phyloP scores from a whole-genome alignment of 2,329 filamentous ascomycete genomes.

The Chalaropsis thielavioides region DNA sequence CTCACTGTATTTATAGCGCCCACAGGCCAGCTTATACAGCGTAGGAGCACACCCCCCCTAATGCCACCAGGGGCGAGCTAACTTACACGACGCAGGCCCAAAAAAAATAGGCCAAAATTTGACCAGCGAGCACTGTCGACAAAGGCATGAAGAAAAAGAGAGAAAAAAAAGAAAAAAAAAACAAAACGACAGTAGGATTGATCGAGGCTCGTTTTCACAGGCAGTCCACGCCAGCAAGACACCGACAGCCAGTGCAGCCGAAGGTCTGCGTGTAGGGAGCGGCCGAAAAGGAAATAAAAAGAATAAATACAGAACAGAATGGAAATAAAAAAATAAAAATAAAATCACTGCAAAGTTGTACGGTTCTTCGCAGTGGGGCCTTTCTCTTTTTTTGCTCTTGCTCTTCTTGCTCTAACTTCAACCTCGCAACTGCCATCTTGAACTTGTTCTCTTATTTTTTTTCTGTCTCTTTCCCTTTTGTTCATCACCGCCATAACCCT shows the following conservation, averaged over 20 bases:
- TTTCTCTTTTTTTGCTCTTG: not conserved
- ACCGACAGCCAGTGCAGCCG: not conserved
- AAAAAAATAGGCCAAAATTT: no score
- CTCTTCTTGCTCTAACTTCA: not conserved
- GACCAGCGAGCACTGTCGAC: not conserved
- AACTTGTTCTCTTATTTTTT: constrained; percentile 1
- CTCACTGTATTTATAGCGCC: no score
- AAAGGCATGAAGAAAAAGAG: not conserved
- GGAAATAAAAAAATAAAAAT: not conserved
- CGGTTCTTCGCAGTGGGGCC: not conserved
- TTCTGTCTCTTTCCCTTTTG: constrained; percentile 1
- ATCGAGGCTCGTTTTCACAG: not conserved
- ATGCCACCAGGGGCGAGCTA: no score
- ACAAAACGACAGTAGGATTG: not conserved
- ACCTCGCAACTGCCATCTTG: not conserved
- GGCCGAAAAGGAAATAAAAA: not conserved
- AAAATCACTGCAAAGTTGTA: not conserved
- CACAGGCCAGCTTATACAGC: no score
- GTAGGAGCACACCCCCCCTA: no score
- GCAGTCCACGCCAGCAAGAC: no score
- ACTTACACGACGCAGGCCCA: no score
- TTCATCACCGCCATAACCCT: not conserved
- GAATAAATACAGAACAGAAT: not conserved
- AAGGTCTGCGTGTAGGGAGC: not conserved
- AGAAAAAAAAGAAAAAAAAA: not conserved